These are phyloP conservation scores for Trichoderma endophyticum DNA, from an alignment of 2,329 filamentous ascomycete species.

Conservation along the genomic window DNA sequence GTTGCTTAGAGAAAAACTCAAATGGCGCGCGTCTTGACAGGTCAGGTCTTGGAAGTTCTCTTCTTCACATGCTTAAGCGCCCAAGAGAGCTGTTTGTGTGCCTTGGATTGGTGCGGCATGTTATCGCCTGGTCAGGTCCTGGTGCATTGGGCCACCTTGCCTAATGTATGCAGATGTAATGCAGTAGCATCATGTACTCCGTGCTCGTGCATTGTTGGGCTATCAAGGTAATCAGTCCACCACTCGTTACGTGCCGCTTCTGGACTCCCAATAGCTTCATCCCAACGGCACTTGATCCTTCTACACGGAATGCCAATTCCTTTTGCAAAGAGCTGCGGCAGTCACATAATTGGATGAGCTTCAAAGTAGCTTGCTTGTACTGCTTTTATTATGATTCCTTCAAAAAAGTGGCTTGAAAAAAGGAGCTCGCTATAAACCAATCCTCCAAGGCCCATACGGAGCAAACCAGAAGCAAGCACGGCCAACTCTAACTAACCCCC, in stretches of 20 bases:
- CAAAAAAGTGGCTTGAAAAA: not conserved
- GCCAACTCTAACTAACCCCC: not conserved
- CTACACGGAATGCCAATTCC: not conserved
- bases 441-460: not conserved
- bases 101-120: not conserved
- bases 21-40: not conserved
- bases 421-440: slow-evolving; percentile 8
- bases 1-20: not conserved
- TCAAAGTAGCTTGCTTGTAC: not conserved
- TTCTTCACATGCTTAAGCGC: not conserved
- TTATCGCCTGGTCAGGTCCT: slow-evolving; percentile 2
- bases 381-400: not conserved
- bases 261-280: not conserved
- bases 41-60: not conserved
- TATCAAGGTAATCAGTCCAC: not conserved
- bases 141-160: slow-evolving; percentile 13
- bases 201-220: slow-evolving; percentile 5
- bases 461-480: not conserved
- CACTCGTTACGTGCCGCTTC: not conserved
- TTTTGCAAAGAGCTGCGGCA: not conserved
- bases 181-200: not conserved
- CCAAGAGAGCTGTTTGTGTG: not conserved
- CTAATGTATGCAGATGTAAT: slow-evolving; percentile 1
- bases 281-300: not conserved
- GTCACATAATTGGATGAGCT: not conserved